phyloP scores from a whole-genome alignment of 2,329 filamentous ascomycete genomes.

The Dactylellina cionopaga region DNA sequence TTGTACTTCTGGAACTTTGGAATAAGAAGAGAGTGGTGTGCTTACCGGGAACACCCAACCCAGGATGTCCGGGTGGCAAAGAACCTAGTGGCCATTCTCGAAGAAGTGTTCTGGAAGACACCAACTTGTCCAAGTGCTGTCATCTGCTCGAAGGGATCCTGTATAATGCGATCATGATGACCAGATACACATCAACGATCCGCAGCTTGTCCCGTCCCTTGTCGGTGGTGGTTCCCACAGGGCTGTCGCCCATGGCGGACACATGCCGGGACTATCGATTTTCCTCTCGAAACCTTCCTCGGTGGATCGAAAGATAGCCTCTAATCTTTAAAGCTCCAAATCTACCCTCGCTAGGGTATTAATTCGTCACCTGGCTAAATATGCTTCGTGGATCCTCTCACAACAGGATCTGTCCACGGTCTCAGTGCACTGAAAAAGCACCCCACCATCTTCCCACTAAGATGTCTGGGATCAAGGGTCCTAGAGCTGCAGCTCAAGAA shows the following conservation, averaged over 20 bases:
- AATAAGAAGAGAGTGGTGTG: constrained; percentile 15
- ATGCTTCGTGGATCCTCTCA: constrained; percentile 50
- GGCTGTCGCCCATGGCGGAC: constrained; percentile 48
- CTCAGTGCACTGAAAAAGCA: constrained; percentile 42
- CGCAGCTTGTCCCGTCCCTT: constrained; percentile 52
- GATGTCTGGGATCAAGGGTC: constrained; percentile 48
- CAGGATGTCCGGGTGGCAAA: constrained; percentile 46
- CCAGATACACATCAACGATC: constrained; percentile 51
- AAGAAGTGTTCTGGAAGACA: constrained; percentile 53
- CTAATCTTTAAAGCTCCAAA: constrained; percentile 25
- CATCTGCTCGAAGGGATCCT: constrained; percentile 40
- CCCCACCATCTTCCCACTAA: constrained; percentile 52
- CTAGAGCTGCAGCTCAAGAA: constrained; percentile 45
- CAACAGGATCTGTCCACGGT: constrained; percentile 36
- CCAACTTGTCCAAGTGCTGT: constrained; percentile 30
- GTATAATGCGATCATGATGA: constrained; percentile 54
- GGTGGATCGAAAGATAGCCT: constrained; percentile 27
- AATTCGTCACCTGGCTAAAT: constrained; percentile 52
- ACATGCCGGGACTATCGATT: constrained; percentile 48
- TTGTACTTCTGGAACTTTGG: constrained; percentile 22
- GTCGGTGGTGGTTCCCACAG: constrained; percentile 51
- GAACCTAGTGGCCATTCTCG: constrained; percentile 46
- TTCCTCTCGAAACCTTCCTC: constrained; percentile 13
- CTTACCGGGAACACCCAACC: constrained; percentile 24
- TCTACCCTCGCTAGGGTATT: constrained; percentile 49